Conservation (phyloP, 805 yeast genomes). For the Candida alai region DNA sequence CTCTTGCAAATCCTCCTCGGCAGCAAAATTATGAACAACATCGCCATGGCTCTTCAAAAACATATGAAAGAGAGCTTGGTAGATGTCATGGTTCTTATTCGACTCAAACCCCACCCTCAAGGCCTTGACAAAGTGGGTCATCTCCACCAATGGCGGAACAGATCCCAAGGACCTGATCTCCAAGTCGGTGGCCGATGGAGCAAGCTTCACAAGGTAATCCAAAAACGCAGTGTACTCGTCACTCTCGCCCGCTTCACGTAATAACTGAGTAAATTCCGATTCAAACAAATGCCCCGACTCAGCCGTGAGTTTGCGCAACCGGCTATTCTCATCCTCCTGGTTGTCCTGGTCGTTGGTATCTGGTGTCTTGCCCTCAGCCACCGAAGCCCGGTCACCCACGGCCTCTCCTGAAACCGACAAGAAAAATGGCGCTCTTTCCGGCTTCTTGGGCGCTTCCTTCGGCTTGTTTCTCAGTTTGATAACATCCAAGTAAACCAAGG, state of each 20-base stretch:
- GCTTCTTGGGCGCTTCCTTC: slow-evolving; percentile 78
- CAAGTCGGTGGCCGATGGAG: slow-evolving; percentile 79
- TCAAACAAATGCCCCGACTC: slow-evolving; percentile 52
- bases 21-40: slow-evolving; percentile 45
- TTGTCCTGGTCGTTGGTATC: slow-evolving; percentile 17
- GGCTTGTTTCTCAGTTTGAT: slow-evolving; percentile 89
- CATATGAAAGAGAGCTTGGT: slow-evolving; percentile 76
- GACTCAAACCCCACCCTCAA: slow-evolving; percentile 52
- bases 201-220: slow-evolving; percentile 47
- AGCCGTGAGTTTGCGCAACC: slow-evolving; percentile 29
- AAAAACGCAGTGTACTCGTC: slow-evolving; percentile 50
- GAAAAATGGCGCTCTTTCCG: slow-evolving; percentile 80
- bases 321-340: slow-evolving; percentile 24
- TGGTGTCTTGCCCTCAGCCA: slow-evolving; percentile 29
- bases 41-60: slow-evolving; percentile 81
- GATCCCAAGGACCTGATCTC: slow-evolving; percentile 79
- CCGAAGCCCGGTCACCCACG: slow-evolving; percentile 68
- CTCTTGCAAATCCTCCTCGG: slow-evolving; percentile 35
- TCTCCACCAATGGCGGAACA: slow-evolving; percentile 63
- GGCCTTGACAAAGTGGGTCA: slow-evolving; percentile 64
- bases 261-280: slow-evolving; percentile 62
- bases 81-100: slow-evolving; percentile 67
- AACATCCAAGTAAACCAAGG: slow-evolving; percentile 75
- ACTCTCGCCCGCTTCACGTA: slow-evolving; percentile 49
- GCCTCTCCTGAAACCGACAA: slow-evolving; percentile 59